phyloP scores from a whole-genome alignment of 306 rosid species.

The Vigna mungo region DNA sequence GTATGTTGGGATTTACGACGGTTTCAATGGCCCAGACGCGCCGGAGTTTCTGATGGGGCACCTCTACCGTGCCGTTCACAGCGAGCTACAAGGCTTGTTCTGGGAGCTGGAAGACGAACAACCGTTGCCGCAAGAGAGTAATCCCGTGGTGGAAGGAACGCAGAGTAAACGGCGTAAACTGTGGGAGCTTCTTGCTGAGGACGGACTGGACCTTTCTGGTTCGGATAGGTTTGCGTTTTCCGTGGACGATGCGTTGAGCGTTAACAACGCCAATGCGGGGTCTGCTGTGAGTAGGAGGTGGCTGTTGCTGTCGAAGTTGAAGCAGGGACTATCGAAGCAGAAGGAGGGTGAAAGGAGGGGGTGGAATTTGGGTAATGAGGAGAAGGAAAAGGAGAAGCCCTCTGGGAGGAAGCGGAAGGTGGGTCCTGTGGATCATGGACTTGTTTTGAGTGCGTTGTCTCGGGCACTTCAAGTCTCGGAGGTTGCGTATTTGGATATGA shows the following conservation, averaged over 20 bases:
- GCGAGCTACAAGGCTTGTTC: slow-evolving; percentile 88
- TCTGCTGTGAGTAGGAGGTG: slow-evolving; percentile 80
- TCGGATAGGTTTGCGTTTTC: slow-evolving; percentile 95
- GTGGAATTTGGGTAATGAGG: slow-evolving; percentile 72
- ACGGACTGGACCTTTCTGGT: slow-evolving; percentile 92
- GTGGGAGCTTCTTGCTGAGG: slow-evolving; percentile 87
- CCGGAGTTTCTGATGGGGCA: slow-evolving; percentile 90
- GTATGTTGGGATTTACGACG: slow-evolving; percentile 91
- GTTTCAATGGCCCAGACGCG: slow-evolving; percentile 92
- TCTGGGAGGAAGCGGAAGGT: slow-evolving; percentile 70
- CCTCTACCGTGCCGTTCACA: slow-evolving; percentile 80
- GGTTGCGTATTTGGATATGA: slow-evolving; percentile 81
- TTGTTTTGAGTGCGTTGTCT: slow-evolving; percentile 80
- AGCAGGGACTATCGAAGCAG: slow-evolving; percentile 80
- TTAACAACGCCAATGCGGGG: slow-evolving; percentile 79
- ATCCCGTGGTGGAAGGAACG: slow-evolving; percentile 42
- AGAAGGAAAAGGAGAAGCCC: slow-evolving; percentile 70
- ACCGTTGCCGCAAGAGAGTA: slow-evolving; percentile 35
- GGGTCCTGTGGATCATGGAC: slow-evolving; percentile 78
- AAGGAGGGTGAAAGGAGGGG: slow-evolving; percentile 59
- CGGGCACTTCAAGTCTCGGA: slow-evolving; percentile 82
- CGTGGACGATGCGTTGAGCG: slow-evolving; percentile 82
- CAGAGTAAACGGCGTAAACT: slow-evolving; percentile 73
- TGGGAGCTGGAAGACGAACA: slow-evolving; percentile 66
- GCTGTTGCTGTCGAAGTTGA: slow-evolving; percentile 77